These are phyloP conservation scores for Mycena galericulata DNA, from an alignment of 768 basidiomycete genomes.

Conservation along the genomic window DNA sequence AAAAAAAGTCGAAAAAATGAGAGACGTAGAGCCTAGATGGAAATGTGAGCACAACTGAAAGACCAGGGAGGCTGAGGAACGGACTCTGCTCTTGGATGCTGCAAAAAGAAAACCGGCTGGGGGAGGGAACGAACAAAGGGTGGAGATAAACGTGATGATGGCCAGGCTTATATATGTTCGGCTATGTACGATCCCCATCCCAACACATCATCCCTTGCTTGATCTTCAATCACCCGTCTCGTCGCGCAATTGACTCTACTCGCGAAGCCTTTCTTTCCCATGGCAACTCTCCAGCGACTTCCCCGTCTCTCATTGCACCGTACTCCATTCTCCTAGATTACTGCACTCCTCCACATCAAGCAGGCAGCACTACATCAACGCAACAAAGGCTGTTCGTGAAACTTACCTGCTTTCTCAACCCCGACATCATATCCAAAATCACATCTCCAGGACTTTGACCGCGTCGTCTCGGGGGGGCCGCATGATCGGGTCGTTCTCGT, in stretches of 20 bases:
- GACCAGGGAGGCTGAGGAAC: slow-evolving; percentile 35
- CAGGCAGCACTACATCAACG: slow-evolving; percentile 58
- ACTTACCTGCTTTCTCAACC: too few species aligned
- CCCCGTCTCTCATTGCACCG: neutral
- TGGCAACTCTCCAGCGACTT: slow-evolving; percentile 18
- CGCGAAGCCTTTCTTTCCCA: neutral
- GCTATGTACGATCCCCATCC: slow-evolving; percentile 10
- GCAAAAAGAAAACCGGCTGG: slow-evolving; percentile 50
- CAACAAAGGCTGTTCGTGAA: slow-evolving; percentile 56
- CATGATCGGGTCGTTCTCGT: slow-evolving; percentile 72
- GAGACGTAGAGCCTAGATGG: slow-evolving; percentile 50
- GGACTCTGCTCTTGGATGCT: slow-evolving; percentile 60
- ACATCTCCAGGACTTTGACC: slow-evolving; percentile 28
- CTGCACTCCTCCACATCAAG: slow-evolving; percentile 58
- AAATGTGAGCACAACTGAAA: neutral
- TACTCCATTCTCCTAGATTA: too few species aligned
- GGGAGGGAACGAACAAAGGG: slow-evolving; percentile 39
- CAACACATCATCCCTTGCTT: slow-evolving; percentile 13
- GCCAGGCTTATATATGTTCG: neutral
- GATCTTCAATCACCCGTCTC: neutral
- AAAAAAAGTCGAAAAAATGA: slow-evolving; percentile 34
- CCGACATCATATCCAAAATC: too few species aligned
- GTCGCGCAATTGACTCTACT: neutral
- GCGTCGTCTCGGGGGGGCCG: slow-evolving; percentile 37
- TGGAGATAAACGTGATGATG: neutral